Percentiles rank a stretch among this genome's conserved stretches.
phyloP scores from a whole-genome alignment of 768 basidiomycete genomes.

The Mycena amicta region DNA sequence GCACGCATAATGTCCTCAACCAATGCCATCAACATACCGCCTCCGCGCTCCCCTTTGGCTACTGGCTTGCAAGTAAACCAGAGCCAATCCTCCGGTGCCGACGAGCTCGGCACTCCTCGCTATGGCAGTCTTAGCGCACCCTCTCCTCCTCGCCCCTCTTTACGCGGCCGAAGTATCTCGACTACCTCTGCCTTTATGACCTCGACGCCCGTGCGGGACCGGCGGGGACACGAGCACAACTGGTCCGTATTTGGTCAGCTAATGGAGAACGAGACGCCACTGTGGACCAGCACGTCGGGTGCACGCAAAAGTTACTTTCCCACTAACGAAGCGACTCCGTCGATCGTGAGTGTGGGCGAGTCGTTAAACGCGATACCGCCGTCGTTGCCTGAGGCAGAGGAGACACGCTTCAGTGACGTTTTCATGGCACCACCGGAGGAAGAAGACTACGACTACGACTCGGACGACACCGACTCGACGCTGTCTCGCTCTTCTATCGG shows the following conservation, averaged over 20 bases:
- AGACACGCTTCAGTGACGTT: background rate
- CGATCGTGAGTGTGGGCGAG: slow-evolving; percentile 12
- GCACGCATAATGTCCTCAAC: background rate
- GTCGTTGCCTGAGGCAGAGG: slow-evolving; percentile 19
- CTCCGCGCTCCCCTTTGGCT: background rate
- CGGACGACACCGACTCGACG: slow-evolving; percentile 20
- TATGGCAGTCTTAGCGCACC: slow-evolving; percentile 5
- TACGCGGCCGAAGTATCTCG: slow-evolving; percentile 13
- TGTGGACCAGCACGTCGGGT: slow-evolving; percentile 25
- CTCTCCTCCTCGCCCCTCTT: slow-evolving; percentile 5
- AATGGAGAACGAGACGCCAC: slow-evolving; percentile 66
- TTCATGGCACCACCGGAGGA: background rate
- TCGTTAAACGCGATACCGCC: background rate
- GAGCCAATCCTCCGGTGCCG: background rate
- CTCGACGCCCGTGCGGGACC: slow-evolving; percentile 13
- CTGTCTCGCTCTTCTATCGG: slow-evolving; percentile 17
- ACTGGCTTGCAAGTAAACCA: background rate
- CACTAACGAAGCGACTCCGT: slow-evolving; percentile 7
- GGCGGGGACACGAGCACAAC: slow-evolving; percentile 33
- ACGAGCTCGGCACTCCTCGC: slow-evolving; percentile 7
- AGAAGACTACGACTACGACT: slow-evolving; percentile 26
- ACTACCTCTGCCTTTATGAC: slow-evolving; percentile 17
- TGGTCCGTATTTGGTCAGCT: slow-evolving; percentile 74
- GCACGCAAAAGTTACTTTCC: slow-evolving; percentile 16
- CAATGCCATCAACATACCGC: background rate